Conservation (phyloP, 139 green algal species). For the Volvox africanus region DNA sequence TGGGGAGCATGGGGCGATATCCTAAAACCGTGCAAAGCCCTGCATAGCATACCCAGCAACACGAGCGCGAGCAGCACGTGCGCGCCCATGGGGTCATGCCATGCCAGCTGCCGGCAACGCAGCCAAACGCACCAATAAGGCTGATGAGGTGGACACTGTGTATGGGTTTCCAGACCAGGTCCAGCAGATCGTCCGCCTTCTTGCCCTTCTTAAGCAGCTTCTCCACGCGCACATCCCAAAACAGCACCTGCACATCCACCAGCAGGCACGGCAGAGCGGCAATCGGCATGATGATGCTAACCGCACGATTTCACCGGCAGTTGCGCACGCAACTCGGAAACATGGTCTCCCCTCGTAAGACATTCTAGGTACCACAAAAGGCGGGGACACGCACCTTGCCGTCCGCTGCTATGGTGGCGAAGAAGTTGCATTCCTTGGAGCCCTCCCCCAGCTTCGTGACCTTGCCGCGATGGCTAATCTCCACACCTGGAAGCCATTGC, state of each 20-base stretch:
- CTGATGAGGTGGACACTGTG: slow-evolving; percentile 78
- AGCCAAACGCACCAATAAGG: slow-evolving; percentile 56
- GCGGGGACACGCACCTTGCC: slow-evolving; percentile 54
- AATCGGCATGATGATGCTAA: no score
- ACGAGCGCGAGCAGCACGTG: no score
- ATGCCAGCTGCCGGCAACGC: no score
- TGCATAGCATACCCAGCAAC: no score
- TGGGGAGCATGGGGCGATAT: no score
- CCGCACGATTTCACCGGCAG: no score
- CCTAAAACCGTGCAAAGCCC: no score
- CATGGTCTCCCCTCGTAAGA: no score
- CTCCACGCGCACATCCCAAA: slow-evolving; percentile 89
- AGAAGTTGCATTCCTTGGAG: slow-evolving; percentile 77
- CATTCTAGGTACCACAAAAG: no score
- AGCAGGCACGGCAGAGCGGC: no score
- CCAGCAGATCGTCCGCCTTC: slow-evolving; percentile 64
- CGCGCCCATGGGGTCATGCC: no score
- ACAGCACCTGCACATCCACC: slow-evolving; percentile 65
- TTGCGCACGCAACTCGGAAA: no score
- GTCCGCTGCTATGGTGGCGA: slow-evolving; percentile 78
- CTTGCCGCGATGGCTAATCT: slow-evolving; percentile 62
- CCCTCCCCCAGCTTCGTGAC: slow-evolving; percentile 55
- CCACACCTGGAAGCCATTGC: slow-evolving; percentile 82
- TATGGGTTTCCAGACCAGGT: slow-evolving; percentile 80
- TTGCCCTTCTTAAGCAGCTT: slow-evolving; percentile 74